Conservation (phyloP, 352 stramenopile species). For the Peronospora destructor region DNA sequence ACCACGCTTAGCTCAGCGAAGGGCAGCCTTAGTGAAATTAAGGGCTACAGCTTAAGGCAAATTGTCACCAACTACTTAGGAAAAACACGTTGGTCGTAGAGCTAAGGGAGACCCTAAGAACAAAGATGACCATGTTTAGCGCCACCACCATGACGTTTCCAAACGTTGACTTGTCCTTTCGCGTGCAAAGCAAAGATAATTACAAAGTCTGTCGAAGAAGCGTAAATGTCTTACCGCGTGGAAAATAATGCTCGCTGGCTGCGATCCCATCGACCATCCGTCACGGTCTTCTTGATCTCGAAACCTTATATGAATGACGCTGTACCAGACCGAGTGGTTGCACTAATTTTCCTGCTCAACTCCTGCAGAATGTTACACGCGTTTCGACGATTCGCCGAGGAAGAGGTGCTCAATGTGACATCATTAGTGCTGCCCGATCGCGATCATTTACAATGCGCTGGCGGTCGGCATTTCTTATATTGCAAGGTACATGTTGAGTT, state of each 20-base stretch:
- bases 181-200: slow-evolving; percentile 36
- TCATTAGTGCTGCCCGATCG: slow-evolving; percentile 71
- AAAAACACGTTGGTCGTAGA: slow-evolving; percentile 79
- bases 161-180: slow-evolving; percentile 57
- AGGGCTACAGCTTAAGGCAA: slow-evolving; percentile 31
- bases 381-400: slow-evolving; percentile 83
- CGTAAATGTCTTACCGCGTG: slow-evolving; percentile 60
- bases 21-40: slow-evolving; percentile 36
- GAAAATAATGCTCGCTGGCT: slow-evolving; percentile 65
- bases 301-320: slow-evolving; percentile 78
- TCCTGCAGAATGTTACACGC: slow-evolving; percentile 83
- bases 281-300: slow-evolving; percentile 54
- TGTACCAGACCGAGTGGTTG: slow-evolving; percentile 59
- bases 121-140: slow-evolving; percentile 18
- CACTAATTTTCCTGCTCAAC: slow-evolving; percentile 64
- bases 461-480: slow-evolving; percentile 53
- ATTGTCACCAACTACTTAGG: slow-evolving; percentile 30
- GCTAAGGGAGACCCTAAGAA: slow-evolving; percentile 25
- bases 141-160: slow-evolving; percentile 75
- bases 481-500: slow-evolving; percentile 69
- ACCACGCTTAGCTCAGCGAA: slow-evolving; percentile 17
- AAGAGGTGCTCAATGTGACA: slow-evolving; percentile 84
- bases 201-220: slow-evolving; percentile 39
- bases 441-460: slow-evolving; percentile 54
- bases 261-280: slow-evolving; percentile 58